These are phyloP conservation scores for Agarophyton chilense DNA, from an alignment of 23 red algal species.

Conservation along the genomic window DNA sequence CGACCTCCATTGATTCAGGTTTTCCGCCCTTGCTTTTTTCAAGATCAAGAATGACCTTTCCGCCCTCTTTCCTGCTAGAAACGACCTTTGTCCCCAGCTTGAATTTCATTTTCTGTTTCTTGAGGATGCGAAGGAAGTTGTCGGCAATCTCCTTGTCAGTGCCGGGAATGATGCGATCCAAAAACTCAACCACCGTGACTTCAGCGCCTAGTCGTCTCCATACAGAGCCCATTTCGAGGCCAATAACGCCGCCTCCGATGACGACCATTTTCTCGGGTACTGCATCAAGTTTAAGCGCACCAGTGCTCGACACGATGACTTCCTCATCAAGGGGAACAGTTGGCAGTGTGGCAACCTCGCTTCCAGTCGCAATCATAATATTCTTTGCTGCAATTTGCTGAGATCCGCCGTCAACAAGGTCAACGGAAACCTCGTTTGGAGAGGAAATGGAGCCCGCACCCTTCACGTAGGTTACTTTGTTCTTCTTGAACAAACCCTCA, in stretches of 20 bases:
- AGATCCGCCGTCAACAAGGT: slow-evolving; percentile 73
- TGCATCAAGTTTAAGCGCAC: slow-evolving; percentile 78
- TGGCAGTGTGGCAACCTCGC: slow-evolving; percentile 76
- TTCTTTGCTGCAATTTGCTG: slow-evolving; percentile 82
- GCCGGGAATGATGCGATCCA: slow-evolving; percentile 90
- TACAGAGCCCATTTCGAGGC: slow-evolving; percentile 99
- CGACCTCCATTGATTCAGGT: slow-evolving; percentile 86
- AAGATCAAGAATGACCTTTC: slow-evolving; percentile 72
- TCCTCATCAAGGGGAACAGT: slow-evolving; percentile 92
- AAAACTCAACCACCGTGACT: slow-evolving; percentile 97
- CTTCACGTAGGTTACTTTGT: slow-evolving; percentile 93
- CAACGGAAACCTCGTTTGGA: slow-evolving; percentile 70
- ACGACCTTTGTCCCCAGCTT: slow-evolving; percentile 94
- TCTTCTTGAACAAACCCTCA: slow-evolving; percentile 98
- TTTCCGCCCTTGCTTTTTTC: slow-evolving; percentile 86
- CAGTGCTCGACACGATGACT: slow-evolving; percentile 83
- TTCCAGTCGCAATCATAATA: slow-evolving; percentile 92
- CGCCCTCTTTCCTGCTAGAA: slow-evolving; percentile 46
- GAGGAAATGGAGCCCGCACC: slow-evolving; percentile 62
- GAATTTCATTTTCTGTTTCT: slow-evolving; percentile 99
- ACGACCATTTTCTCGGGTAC: slow-evolving; percentile 96
- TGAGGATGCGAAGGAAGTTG: slow-evolving; percentile 81
- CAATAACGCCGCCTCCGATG: slow-evolving; percentile 97
- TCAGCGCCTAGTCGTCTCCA: slow-evolving; percentile 94
- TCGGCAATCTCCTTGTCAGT: slow-evolving; percentile 88